Evolutionary conservation across 176 grass and related monocot genomes (phyloP), one percentile per base, ranked within the genome.

Genomic region (Aegilops tauschii): DNA sequence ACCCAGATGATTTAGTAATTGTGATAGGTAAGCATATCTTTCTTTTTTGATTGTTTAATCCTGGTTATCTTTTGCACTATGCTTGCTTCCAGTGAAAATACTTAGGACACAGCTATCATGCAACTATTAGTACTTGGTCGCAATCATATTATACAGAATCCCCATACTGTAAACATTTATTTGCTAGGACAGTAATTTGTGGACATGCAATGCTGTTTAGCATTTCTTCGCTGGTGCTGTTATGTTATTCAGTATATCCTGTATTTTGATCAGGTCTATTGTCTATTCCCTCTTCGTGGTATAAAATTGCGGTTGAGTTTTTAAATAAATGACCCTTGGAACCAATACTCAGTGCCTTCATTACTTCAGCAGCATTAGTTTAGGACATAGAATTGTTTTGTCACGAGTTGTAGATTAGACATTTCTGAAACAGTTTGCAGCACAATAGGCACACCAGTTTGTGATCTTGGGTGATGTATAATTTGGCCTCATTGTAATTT

Each of bases 1-100:
- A 99, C 65, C 87, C 92, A 13, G 89, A 94, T 87, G 97, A 95
- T 90, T 86, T 96, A 71, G 94, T 99, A 74, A 93, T 99, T 87
- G 94, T 99, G 73, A 94, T 99, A 80, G 97, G 97, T 99, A 47
- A 77, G 93, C 68, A 42, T 71, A 34, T 65, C 34, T 45, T 59
- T 45, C 20, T 74, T 89, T 82, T 81, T 54, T 83, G 31, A 18
- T 63, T 65, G 20, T 17, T 85, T 77, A 67, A 69, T 34, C 78
- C 20, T 40, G 10, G 13, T 42, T 72, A 79, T 39, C 59, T 76
- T 86, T 52, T 47, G 61, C 5, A 9, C 14, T 58, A 76, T 82
- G n/a, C 44, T 76, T 59, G 12, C 21, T 64, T 75, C 1, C 25
- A 23, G 6, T 36, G 13, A 54, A 87, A 77, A 73, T 65, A 78